Base-by-base conservation (phyloP, 2,329 filamentous ascomycete genomes). In the Arthrobotrys sinensis region DNA sequence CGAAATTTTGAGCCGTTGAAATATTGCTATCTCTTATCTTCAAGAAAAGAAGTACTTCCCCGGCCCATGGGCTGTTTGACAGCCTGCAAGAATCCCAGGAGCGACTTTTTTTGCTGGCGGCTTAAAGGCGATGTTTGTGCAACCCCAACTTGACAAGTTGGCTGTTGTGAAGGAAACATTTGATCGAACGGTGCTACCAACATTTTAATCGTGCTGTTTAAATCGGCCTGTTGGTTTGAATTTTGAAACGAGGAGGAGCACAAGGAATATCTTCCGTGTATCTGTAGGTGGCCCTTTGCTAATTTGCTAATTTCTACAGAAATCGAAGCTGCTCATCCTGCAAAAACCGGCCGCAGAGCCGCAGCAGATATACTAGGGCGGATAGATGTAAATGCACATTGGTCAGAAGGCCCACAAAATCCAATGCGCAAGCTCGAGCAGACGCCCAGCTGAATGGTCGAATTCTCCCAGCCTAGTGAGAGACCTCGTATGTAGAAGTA, bases 171-270 rank as follows among this genome's bases (percentile, higher is more conserved):
- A 43, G 63, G 48, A 45, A 12, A 32, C 11, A 21, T 45, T 52
- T 12, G 46, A 28, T 16, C 32, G 21, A 36, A 50, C 43, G 48
- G 64, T 45, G 48, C 11, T 34, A 53, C 64, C 11, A 38, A 16
- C 6, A 28, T 28, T 28, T 28, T 28, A 4, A 1, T 19, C 10
- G 6, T 32, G 14, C 12, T 40, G n/a, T n/a, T 43, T 10, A 21
- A 19, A 24, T 43, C n/a, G 6, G 19, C 19, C 10, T 45, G 32
- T 50, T 43, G 63, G 34, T 32, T 16, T 38, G 7, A 14, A 34
- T 45, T 57, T 53, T 52, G 65, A 68, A 68, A 68, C 65, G 53
- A 36, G 50, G 50, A 57, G 50, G 50, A 68, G 53, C 63, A 53
- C 63, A 66, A 50, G 64, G 64, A 67, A 67, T 16, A 43, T 16